Evolutionary conservation across 2,329 filamentous ascomycete species (phyloP).

Genomic region (Pseudovirgaria hyperparasitica): DNA sequence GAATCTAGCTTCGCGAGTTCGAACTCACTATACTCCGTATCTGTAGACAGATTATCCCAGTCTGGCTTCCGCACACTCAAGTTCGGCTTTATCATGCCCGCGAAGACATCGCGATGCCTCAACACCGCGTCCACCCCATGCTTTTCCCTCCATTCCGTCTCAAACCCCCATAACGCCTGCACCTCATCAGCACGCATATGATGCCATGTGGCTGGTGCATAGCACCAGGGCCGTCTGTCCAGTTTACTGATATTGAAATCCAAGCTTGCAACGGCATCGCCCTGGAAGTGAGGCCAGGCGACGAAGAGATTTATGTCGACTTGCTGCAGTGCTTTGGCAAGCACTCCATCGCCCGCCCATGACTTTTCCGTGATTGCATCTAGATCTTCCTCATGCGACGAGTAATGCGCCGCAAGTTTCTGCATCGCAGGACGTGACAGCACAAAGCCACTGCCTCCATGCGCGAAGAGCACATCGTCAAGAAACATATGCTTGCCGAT

Average conservation of each 20-base stretch:
- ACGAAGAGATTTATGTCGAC: slow-evolving; percentile 32
- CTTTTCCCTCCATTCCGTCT: slow-evolving; percentile 19
- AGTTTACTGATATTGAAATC: slow-evolving; percentile 11
- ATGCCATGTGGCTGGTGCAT: slow-evolving; percentile 36
- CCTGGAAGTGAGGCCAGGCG: slow-evolving; percentile 31
- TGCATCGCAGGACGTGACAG: slow-evolving; percentile 38
- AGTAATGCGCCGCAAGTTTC: slow-evolving; percentile 28
- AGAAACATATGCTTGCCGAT: slow-evolving; percentile 42
- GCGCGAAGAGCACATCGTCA: slow-evolving; percentile 36
- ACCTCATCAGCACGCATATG: slow-evolving; percentile 33
- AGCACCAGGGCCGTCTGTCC: slow-evolving; percentile 33
- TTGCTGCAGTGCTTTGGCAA: slow-evolving; percentile 35
- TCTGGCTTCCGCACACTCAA: slow-evolving; percentile 13
- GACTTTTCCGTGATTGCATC: slow-evolving; percentile 33
- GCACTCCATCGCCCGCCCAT: slow-evolving; percentile 38
- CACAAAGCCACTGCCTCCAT: slow-evolving; percentile 41
- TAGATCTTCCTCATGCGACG: slow-evolving; percentile 27
- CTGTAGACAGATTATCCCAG: slow-evolving; percentile 21
- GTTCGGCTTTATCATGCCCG: slow-evolving; percentile 15
- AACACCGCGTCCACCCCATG: slow-evolving; percentile 10
- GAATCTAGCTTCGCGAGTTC: slow-evolving; percentile 16
- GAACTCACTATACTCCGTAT: slow-evolving; percentile 5
- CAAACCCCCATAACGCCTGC: slow-evolving; percentile 31
- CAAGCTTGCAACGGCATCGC: slow-evolving; percentile 15
- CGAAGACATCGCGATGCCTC: slow-evolving; percentile 16